phyloP scores from a whole-genome alignment of 768 basidiomycete genomes.

The Xerocomellus intermedius region DNA sequence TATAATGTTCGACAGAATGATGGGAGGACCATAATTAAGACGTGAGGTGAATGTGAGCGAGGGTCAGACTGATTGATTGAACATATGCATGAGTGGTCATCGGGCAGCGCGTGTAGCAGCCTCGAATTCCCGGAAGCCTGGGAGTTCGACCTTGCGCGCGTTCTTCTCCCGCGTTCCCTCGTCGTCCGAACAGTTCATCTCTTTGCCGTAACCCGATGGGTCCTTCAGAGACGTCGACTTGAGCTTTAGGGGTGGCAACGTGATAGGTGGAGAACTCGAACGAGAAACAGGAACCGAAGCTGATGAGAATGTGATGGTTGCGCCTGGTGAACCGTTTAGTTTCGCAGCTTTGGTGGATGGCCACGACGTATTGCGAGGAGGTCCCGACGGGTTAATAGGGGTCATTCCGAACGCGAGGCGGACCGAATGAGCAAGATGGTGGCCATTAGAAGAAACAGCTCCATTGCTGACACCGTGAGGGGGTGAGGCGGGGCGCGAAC shows the following conservation, averaged over 20 bases:
- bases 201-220: conserved; percentile 16
- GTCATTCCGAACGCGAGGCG: conserved; percentile 92
- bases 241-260: conserved; percentile 64
- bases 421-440: conserved; percentile 80
- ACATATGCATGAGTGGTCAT: conserved; percentile 15
- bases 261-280: conserved; percentile 69
- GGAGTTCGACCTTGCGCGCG: conserved; percentile 47
- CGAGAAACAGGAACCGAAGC: conserved; percentile 53
- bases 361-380: conserved; percentile 41
- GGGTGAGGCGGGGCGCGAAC: conserved; percentile 63
- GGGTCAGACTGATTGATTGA: neutral
- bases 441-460: conserved; percentile 38
- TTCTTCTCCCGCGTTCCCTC: conserved; percentile 19
- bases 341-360: conserved; percentile 27
- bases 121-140: conserved; percentile 63
- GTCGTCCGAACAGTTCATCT: conserved; percentile 21
- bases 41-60: neutral
- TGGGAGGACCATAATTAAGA: conserved; percentile 5
- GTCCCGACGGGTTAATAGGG: conserved; percentile 52
- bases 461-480: conserved; percentile 36
- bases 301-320: conserved; percentile 11
- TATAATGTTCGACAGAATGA: conserved; percentile 13
- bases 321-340: conserved; percentile 9
- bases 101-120: conserved; percentile 39
- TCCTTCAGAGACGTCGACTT: conserved; percentile 24